A percentile compares a stretch with the other conserved stretches of the same genome.
Conservation (phyloP, 2,329 filamentous ascomycete genomes). For the Cladosporium colombiae region DNA sequence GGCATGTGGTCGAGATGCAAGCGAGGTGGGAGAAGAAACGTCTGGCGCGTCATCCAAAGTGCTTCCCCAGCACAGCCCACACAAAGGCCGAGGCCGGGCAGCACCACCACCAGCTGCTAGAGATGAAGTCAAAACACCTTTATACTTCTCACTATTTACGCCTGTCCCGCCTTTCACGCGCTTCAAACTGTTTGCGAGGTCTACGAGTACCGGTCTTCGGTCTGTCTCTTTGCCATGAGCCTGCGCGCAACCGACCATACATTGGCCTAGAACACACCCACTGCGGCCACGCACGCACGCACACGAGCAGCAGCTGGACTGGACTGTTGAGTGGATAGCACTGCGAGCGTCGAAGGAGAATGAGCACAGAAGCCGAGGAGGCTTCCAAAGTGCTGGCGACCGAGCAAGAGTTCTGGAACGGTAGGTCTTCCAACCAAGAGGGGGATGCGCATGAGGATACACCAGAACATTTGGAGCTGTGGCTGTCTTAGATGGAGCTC, state of each 20-base stretch:
- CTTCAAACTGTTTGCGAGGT: not conserved
- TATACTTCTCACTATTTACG: not conserved
- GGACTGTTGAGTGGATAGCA: not conserved
- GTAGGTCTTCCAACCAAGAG: constrained; percentile 53
- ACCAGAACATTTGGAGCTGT: not conserved
- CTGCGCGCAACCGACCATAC: not conserved
- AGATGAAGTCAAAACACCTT: constrained; percentile 2
- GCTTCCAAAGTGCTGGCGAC: constrained; percentile 66
- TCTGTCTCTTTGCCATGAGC: not conserved
- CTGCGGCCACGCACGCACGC: constrained; percentile 9
- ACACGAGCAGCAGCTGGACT: constrained; percentile 13
- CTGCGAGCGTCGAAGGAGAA: constrained; percentile 18
- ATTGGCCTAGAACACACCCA: not conserved
- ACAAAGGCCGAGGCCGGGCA: constrained; percentile 8
- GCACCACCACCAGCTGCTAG: not conserved
- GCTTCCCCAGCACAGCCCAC: constrained; percentile 3
- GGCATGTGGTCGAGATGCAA: not conserved
- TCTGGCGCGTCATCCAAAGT: constrained; percentile 8
- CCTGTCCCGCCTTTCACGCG: not conserved
- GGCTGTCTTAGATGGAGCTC: not conserved
- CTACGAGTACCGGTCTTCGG: not conserved
- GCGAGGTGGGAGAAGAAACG: constrained; percentile 1
- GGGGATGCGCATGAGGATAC: not conserved
- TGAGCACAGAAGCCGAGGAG: constrained; percentile 63
- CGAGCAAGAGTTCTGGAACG: constrained; percentile 86